Base-by-base conservation (phyloP, 1,284 basidiomycete genomes). In the Clitocybe nebularis region DNA sequence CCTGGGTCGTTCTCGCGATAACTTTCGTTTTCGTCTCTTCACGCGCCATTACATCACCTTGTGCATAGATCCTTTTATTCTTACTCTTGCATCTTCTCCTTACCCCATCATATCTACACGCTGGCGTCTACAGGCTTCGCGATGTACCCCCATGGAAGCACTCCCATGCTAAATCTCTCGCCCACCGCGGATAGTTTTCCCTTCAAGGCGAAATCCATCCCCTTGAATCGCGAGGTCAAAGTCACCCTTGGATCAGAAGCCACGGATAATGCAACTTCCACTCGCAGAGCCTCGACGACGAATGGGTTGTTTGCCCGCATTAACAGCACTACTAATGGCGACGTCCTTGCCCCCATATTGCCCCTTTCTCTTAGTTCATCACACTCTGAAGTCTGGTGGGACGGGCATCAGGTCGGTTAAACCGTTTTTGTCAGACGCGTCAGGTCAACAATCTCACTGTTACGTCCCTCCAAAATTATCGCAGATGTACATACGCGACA, bases 401-500 rank as follows among this genome's bases (percentile, higher is more conserved):
- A 67, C 17, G 62, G 60, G 13, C 60, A 63, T 42, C 61, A 67
- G 54, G 72, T 75, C n/a, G 24, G 59, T 28, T 11, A 20, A 29
- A 1, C 3, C 7, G 14, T 17, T 32, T 32, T 3, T 32, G 13
- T 14, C 14, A 13, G 13, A 32, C 19, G 19, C 9, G 4, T 16
- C 14, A 32, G 19, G 11, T n/a, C n/a, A n/a, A n/a, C n/a, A n/a
- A n/a, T n/a, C n/a, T n/a, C n/a, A n/a, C n/a, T n/a, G n/a, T n/a
- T n/a, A n/a, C n/a, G n/a, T n/a, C n/a, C n/a, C n/a, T n/a, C n/a
- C n/a, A n/a, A n/a, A n/a, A n/a, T n/a, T n/a, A n/a, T n/a, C n/a
- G n/a, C 29, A 75, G 72, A 51, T 71, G 14, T 66, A 62, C 42
- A 66, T 74, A 40, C 63, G 64, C 25, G 72, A 75, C 52, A 59